These are phyloP conservation scores for Daedalea quercina DNA, from an alignment of 768 basidiomycete species.

Conservation along the genomic window DNA sequence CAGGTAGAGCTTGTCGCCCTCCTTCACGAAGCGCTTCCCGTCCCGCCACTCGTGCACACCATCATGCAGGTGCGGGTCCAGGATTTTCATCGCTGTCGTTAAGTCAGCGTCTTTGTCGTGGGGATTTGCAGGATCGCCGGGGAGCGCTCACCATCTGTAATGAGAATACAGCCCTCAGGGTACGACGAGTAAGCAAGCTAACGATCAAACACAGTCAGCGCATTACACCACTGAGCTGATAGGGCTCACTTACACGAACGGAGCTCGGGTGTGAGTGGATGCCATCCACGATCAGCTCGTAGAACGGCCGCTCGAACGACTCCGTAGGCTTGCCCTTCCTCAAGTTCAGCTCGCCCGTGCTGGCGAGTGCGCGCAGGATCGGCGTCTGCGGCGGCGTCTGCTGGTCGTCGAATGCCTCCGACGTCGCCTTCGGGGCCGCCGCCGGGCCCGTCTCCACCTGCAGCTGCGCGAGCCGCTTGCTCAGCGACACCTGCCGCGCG, in stretches of 20 bases:
- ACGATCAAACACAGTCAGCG: background rate
- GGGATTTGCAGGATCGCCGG: background rate
- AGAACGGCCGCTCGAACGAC: constrained; percentile 67
- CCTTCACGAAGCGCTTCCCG: constrained; percentile 72
- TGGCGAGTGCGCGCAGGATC: constrained; percentile 11
- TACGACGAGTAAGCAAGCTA: constrained; percentile 80
- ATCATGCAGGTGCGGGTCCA: constrained; percentile 80
- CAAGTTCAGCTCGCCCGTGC: constrained; percentile 28
- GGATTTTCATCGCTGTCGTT: constrained; percentile 66
- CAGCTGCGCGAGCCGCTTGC: constrained; percentile 8
- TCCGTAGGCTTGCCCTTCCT: constrained; percentile 44
- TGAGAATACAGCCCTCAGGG: constrained; percentile 80
- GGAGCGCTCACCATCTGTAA: constrained; percentile 70
- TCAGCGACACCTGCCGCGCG: constrained; percentile 13
- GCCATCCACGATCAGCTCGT: constrained; percentile 87
- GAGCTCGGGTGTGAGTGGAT: constrained; percentile 90
- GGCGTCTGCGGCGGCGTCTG: constrained; percentile 53
- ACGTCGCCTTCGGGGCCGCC: constrained; percentile 25
- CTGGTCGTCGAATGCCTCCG: constrained; percentile 59
- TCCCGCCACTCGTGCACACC: constrained; percentile 88
- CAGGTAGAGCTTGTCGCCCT: constrained; percentile 73
- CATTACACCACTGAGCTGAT: background rate
- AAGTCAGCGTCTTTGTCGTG: background rate
- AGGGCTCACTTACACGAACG: constrained; percentile 53
- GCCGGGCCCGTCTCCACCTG: constrained; percentile 15